These are phyloP conservation scores for Starmerella gropengiesseri DNA, from an alignment of 805 yeast genomes.

Conservation along the genomic window DNA sequence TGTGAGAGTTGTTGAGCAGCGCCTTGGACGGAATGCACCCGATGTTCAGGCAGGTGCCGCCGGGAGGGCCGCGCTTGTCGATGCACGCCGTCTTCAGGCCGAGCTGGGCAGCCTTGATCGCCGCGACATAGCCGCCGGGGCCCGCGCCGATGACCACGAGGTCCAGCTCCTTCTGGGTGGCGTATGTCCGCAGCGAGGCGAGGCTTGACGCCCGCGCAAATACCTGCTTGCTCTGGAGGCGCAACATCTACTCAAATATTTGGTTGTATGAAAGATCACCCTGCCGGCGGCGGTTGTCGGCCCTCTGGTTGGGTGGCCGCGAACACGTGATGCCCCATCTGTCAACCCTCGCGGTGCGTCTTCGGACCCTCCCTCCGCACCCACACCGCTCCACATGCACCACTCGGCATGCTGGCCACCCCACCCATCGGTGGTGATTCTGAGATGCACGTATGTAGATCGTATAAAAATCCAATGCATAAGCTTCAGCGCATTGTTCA, in stretches of 20 bases:
- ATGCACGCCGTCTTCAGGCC: constrained; percentile 92
- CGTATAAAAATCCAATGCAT: too few relatives aligned
- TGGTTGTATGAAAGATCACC: background rate
- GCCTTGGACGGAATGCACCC: constrained; percentile 99
- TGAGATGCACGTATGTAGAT: too few relatives aligned
- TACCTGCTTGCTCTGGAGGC: constrained; percentile 14
- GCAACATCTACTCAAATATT: constrained; percentile 10
- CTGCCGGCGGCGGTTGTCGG: background rate
- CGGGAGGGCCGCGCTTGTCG: constrained; percentile 91
- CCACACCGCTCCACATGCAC: too few relatives aligned
- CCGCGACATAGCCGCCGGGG: constrained; percentile 99
- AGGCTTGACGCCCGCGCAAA: constrained; percentile 10
- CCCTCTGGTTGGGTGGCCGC: constrained; percentile 2
- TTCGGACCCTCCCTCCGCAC: too few relatives aligned
- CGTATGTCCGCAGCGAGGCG: constrained; percentile 16
- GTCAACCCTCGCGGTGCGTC: too few relatives aligned
- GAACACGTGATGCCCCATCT: constrained; percentile 2
- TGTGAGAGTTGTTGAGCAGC: constrained; percentile 82
- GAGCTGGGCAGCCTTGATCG: constrained; percentile 95
- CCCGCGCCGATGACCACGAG: constrained; percentile 97
- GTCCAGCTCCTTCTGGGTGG: constrained; percentile 52
- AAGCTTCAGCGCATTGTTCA: too few relatives aligned
- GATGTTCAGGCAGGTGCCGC: constrained; percentile 97
- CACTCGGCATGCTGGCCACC: too few relatives aligned
- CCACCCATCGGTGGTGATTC: too few relatives aligned